These are phyloP conservation scores for Actinomortierella ambigua DNA, from an alignment of 371 early-diverging fungal species.

Conservation along the genomic window DNA sequence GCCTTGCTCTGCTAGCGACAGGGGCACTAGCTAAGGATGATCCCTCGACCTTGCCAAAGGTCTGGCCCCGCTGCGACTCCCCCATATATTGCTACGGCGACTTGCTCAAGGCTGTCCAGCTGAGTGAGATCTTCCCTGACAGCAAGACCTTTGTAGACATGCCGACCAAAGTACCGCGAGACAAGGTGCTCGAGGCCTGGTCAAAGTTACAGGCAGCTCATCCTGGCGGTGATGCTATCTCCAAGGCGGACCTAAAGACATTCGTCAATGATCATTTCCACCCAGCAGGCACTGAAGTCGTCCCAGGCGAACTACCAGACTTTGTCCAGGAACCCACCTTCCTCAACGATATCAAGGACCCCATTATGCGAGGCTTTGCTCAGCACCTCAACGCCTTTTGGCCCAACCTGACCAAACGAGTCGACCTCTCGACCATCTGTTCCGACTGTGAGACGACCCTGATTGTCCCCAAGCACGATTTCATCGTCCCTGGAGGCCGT, in stretches of 20 bases:
- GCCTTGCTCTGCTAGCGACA: no score
- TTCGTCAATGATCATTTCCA: slow-evolving; percentile 72
- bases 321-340: slow-evolving; percentile 49
- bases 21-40: no score
- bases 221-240: slow-evolving; percentile 53
- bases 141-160: slow-evolving; percentile 51
- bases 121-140: slow-evolving; percentile 53
- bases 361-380: slow-evolving; percentile 58
- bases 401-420: slow-evolving; percentile 61
- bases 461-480: slow-evolving; percentile 61
- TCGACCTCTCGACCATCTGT: slow-evolving; percentile 56
- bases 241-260: slow-evolving; percentile 45
- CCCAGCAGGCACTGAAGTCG: slow-evolving; percentile 53
- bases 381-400: slow-evolving; percentile 59
- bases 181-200: slow-evolving; percentile 61
- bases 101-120: slow-evolving; percentile 64
- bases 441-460: slow-evolving; percentile 60
- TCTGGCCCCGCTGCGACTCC: slow-evolving; percentile 53
- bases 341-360: slow-evolving; percentile 54
- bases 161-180: slow-evolving; percentile 64
- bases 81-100: slow-evolving; percentile 75
- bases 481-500: slow-evolving; percentile 91
- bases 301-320: slow-evolving; percentile 33
- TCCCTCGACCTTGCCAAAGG: no score
- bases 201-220: slow-evolving; percentile 30